Base-by-base conservation (phyloP, 2,329 filamentous ascomycete genomes). In the Cladosporium sp. region DNA sequence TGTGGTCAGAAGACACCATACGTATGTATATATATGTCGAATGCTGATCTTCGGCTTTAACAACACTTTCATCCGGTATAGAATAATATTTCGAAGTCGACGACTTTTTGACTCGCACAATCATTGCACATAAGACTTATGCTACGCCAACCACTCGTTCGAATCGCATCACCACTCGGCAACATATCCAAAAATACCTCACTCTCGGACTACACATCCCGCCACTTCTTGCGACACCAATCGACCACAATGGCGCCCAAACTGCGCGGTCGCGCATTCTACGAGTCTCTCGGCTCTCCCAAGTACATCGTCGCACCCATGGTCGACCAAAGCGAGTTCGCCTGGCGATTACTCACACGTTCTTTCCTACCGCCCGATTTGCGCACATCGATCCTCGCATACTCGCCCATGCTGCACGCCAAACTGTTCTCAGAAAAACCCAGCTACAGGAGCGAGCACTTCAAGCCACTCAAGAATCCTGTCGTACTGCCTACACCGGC, bases 321-420 rank as follows among this genome's bases (percentile, higher is more conserved):
- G 94, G 94, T 99, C 20, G 93, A 99, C 70, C 90, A 97, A 73
- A 97, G 91, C 32, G 94, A 99, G 78, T 97, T 97, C 78, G 94
- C 93, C 67, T 99, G 94, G 94, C 89, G 94, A 66, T 87, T 97
- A 81, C 86, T 99, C 64, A 90, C 90, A n/a, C 87, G 94, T 65
- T 97, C 92, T 6, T 97, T 96, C 75, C 85, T 97, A 66, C 81
- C 89, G 1, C 75, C 85, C 5, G 78, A 84, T 42, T 64, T 67
- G 3, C 71, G 74, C 49, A 79, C 86, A 55, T 82, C 84, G 45
- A 77, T 97, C 34, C 83, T 97, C 44, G 89, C 91, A 49, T 99
- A 99, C 71, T 91, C 91, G 1, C 94, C 94, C 49, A 99, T 99
- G 94, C 83, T 96, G 61, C 94, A 99, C 73, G 91, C 94, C 3